These are phyloP conservation scores for Ophiostoma quercus DNA, from an alignment of 2,329 filamentous ascomycete genomes.

Conservation along the genomic window DNA sequence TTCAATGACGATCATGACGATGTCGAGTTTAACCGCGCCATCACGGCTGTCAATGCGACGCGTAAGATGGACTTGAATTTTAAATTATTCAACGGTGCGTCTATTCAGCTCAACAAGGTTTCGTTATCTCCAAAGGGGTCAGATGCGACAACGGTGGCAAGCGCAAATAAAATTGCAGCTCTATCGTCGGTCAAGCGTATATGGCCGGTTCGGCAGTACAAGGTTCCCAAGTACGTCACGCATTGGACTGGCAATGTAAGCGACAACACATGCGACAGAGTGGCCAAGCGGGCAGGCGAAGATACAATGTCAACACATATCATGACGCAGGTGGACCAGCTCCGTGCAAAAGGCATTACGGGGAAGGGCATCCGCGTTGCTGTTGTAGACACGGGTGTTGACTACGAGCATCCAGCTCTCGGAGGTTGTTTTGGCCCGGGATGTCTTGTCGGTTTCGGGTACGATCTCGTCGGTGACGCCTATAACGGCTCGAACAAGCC, in stretches of 20 bases:
- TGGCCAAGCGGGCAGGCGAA: not conserved
- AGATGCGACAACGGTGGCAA: too few relatives aligned
- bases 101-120: too few relatives aligned
- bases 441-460: slow-evolving; percentile 26
- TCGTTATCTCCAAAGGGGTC: too few relatives aligned
- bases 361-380: slow-evolving; percentile 51
- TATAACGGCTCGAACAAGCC: slow-evolving; percentile 44
- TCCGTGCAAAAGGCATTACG: slow-evolving; percentile 44
- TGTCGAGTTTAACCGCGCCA: slow-evolving; percentile 27
- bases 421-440: slow-evolving; percentile 33
- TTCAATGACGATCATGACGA: slow-evolving; percentile 46
- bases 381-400: slow-evolving; percentile 46
- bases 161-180: too few relatives aligned
- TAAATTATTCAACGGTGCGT: slow-evolving; percentile 47
- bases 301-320: slow-evolving; percentile 44
- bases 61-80: slow-evolving; percentile 40
- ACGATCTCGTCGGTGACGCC: slow-evolving; percentile 25
- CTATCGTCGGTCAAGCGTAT: too few relatives aligned
- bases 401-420: slow-evolving; percentile 32
- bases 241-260: too few relatives aligned
- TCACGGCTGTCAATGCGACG: too few relatives aligned
- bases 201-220: too few relatives aligned
- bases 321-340: slow-evolving; percentile 53
- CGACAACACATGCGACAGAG: not conserved
- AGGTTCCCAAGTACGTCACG: too few relatives aligned